Conservation (phyloP, 495 filamentous ascomycete species). For the Penicillium lagena region DNA sequence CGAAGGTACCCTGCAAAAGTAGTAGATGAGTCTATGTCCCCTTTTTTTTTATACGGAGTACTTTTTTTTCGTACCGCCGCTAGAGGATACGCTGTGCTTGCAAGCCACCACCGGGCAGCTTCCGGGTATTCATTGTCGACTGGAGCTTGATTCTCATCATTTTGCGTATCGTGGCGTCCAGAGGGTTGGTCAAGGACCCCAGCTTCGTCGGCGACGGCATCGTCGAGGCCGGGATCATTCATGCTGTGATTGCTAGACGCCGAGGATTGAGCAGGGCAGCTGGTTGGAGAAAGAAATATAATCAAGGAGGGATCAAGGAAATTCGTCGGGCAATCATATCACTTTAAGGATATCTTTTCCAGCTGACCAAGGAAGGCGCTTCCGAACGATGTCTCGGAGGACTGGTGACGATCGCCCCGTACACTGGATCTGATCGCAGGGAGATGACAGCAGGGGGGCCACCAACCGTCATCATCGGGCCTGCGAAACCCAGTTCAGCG, state of each 20-base stretch:
- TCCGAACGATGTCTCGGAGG: too few relatives aligned
- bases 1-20: slow-evolving; percentile 56
- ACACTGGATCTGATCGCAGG: too few relatives aligned
- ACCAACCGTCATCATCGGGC: too few relatives aligned
- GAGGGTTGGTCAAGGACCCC: slow-evolving; percentile 35
- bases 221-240: slow-evolving; percentile 55
- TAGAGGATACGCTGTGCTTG: slow-evolving; percentile 73
- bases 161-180: slow-evolving; percentile 19
- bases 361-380: too few relatives aligned
- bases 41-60: not conserved
- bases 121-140: slow-evolving; percentile 9
- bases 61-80: slow-evolving; percentile 42
- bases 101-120: slow-evolving; percentile 72
- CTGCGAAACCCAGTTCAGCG: too few relatives aligned
- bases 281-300: too few relatives aligned
- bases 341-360: too few relatives aligned
- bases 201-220: slow-evolving; percentile 44
- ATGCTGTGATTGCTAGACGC: slow-evolving; percentile 23
- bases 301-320: too few relatives aligned
- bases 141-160: not conserved
- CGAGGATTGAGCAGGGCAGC: not conserved
- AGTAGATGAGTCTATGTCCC: not conserved
- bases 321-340: too few relatives aligned
- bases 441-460: too few relatives aligned
- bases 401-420: too few relatives aligned